Evolutionary conservation across 2,329 filamentous ascomycete species (phyloP), one percentile per base, ranked within the genome.

Genomic region (Epichloe gansuensis): DNA sequence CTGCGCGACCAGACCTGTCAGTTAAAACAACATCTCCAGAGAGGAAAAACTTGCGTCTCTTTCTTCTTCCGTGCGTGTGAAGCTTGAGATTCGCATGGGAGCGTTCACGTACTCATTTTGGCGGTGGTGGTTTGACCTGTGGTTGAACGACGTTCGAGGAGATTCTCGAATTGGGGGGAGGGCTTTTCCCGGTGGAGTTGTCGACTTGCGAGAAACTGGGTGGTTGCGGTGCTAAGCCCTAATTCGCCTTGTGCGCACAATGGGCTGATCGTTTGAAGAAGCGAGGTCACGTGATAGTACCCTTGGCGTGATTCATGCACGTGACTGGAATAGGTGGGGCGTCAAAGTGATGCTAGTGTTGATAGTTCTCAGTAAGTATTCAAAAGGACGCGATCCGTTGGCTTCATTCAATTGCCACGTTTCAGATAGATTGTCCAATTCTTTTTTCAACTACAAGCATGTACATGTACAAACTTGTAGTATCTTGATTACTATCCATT

Each of bases 51-150:
- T 4, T 34, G 31, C 27, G 11, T 36, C n/a, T 47, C 34, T 47
- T 35, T 27, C 21, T 17, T 23, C 21, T 31, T 15, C 13, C 8
- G 11, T 27, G 7, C 17, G 41, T 11, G 9, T 2, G 35, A 46
- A 49, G 39, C 17, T 52, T 40, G 49, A 44, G 21, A 45, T 49
- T 48, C 42, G 55, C 54, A 53, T 53, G 46, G 47, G 38, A n/a
- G 41, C 41, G 21, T 35, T 25, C 53, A 77, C 75, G 64, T 77
- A 78, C 75, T 78, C 75, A 78, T 78, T 71, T 76, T 78, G 73
- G 67, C 74, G 71, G 71, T 73, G 63, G 63, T 69, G 61, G 61
- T 66, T 66, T 61, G 64, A 58, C 64, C 64, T 65, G 67, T 66
- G 62, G 65, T 67, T 64, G 63, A 63, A 61, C 65, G 65, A 65